Evolutionary conservation across 768 basidiomycete species (phyloP).

Genomic region (Amanita polypyramis): DNA sequence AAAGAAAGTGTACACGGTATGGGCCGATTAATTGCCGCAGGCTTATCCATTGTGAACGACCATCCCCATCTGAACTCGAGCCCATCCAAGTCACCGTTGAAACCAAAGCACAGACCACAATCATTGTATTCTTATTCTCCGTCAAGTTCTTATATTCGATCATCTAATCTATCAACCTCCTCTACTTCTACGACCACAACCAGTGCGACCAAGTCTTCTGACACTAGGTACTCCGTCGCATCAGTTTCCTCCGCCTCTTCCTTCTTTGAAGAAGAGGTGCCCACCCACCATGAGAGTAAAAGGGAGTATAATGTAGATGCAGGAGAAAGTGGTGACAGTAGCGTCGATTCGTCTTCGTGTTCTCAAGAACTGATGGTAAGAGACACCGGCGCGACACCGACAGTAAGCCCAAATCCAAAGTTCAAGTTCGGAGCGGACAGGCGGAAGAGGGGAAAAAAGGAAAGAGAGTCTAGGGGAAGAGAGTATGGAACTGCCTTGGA

Average conservation of each 20-base stretch:
- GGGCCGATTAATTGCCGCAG: conserved; percentile 45
- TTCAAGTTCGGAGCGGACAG: conserved; percentile 16
- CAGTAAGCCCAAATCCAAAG: conserved; percentile 37
- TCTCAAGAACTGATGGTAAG: conserved; percentile 30
- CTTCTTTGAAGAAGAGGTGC: conserved; percentile 20
- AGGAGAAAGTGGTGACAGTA: not conserved
- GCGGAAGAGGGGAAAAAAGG: conserved; percentile 13
- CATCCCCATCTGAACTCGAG: not conserved
- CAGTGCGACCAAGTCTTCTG: conserved; percentile 13
- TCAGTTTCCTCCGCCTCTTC: conserved; percentile 39
- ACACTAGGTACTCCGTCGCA: conserved; percentile 32
- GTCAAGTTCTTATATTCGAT: conserved; percentile 9
- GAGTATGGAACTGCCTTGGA: not conserved
- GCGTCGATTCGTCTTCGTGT: conserved; percentile 7
- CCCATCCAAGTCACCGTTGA: not conserved
- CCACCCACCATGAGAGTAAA: not conserved
- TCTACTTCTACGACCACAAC: conserved; percentile 18
- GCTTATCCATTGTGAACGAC: conserved; percentile 14
- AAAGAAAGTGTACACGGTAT: conserved; percentile 56
- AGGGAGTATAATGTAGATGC: not conserved
- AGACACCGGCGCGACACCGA: conserved; percentile 40
- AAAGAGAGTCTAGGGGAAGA: not conserved
- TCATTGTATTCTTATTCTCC: conserved; percentile 1
- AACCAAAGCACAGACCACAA: conserved; percentile 2
- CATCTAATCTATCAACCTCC: conserved; percentile 19